These are phyloP conservation scores for Scolecobasidium constrictum DNA, from an alignment of 2,329 filamentous ascomycete genomes.

Conservation along the genomic window DNA sequence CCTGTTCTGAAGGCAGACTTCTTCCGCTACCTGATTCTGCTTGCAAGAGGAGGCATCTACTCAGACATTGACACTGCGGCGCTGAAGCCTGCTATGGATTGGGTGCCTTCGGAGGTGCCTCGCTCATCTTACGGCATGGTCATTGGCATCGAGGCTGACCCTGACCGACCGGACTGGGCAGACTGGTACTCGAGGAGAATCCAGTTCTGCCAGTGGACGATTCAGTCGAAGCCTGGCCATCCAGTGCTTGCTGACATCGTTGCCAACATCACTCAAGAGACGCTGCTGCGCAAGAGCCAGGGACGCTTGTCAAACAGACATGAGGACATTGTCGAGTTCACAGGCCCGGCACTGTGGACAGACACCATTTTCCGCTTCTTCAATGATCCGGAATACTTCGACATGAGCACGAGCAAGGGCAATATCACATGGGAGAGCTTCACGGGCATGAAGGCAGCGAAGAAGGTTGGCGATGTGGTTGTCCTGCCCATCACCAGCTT, in stretches of 20 bases:
- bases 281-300: constrained; percentile 58
- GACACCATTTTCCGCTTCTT: constrained; percentile 87
- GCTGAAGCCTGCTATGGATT: constrained; percentile 71
- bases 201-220: constrained; percentile 99
- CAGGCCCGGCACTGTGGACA: constrained; percentile 89
- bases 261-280: constrained; percentile 71
- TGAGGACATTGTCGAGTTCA: constrained; percentile 83
- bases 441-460: constrained; percentile 71
- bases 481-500: constrained; percentile 95
- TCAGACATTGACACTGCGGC: constrained; percentile 75
- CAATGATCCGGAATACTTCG: constrained; percentile 82
- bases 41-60: constrained; percentile 74
- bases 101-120: constrained; percentile 73
- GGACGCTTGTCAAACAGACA: constrained; percentile 52
- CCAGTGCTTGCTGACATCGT: constrained; percentile 84
- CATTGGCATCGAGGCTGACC: constrained; percentile 92
- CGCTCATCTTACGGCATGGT: constrained; percentile 72
- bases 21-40: constrained; percentile 58
- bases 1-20: constrained; percentile 53
- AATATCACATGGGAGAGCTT: constrained; percentile 82
- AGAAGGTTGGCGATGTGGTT: constrained; percentile 86
- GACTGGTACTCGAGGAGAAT: constrained; percentile 94
- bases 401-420: constrained; percentile 58
- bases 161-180: constrained; percentile 83
- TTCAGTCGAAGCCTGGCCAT: constrained; percentile 89